phyloP scores from a whole-genome alignment of 371 early-diverging fungal genomes.

The Mucor sp. region DNA sequence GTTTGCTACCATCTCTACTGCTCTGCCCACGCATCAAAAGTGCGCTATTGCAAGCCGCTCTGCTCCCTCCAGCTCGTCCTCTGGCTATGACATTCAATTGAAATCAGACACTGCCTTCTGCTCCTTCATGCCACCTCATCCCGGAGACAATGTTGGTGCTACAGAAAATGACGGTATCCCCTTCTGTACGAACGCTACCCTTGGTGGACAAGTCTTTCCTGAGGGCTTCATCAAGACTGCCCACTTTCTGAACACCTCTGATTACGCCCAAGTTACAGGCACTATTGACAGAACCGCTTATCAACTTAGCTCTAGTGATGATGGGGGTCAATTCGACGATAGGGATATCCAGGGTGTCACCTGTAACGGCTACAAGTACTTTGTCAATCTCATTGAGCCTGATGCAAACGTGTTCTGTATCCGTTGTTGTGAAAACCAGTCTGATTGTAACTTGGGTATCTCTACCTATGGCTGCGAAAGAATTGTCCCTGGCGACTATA shows the following conservation, averaged over 20 bases:
- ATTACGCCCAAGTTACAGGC: slow-evolving; percentile 48
- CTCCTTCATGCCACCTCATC: slow-evolving; percentile 40
- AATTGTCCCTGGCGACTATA: slow-evolving; percentile 23
- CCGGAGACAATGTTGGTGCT: slow-evolving; percentile 34
- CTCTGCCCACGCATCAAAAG: not conserved
- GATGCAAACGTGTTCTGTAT: slow-evolving; percentile 39
- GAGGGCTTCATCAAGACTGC: slow-evolving; percentile 33
- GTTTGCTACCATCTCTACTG: not conserved
- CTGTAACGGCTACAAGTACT: slow-evolving; percentile 45
- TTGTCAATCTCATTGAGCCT: slow-evolving; percentile 46
- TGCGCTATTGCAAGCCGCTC: not conserved
- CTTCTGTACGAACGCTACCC: slow-evolving; percentile 30
- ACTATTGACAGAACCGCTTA: slow-evolving; percentile 27
- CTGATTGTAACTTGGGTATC: slow-evolving; percentile 16
- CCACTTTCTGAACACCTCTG: slow-evolving; percentile 18
- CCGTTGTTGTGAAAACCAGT: slow-evolving; percentile 23
- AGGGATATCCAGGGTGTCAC: slow-evolving; percentile 20
- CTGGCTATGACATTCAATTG: slow-evolving; percentile 15
- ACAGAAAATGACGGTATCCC: slow-evolving; percentile 40
- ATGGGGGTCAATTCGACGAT: slow-evolving; percentile 50
- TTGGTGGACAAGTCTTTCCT: slow-evolving; percentile 36
- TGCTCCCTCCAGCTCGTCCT: not conserved
- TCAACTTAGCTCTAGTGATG: slow-evolving; percentile 20
- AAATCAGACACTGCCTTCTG: slow-evolving; percentile 31
- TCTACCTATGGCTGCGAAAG: slow-evolving; percentile 23